Conservation (phyloP, 768 basidiomycete species). For the Boletus coccyginus region DNA sequence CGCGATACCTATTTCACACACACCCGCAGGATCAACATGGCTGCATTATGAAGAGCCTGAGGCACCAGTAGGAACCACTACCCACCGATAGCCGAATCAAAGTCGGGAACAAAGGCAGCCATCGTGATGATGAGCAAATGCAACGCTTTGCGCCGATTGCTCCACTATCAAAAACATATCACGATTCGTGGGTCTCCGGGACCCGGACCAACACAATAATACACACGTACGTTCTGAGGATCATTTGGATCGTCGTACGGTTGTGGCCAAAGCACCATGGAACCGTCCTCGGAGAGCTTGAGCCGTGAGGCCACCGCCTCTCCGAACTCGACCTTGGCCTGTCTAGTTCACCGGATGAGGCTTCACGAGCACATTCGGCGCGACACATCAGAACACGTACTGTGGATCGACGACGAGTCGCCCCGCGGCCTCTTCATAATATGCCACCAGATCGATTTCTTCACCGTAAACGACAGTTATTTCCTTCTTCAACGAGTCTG, state of each 20-base stretch:
- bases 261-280: constrained; percentile 54
- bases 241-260: constrained; percentile 48
- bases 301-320: constrained; percentile 42
- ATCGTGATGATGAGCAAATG: constrained; percentile 49
- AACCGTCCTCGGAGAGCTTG: constrained; percentile 45
- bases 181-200: neutral
- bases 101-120: constrained; percentile 54
- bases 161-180: constrained; percentile 36
- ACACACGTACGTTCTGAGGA: constrained; percentile 47
- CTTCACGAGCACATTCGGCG: too few species aligned
- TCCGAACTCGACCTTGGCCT: constrained; percentile 50
- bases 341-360: constrained; percentile 26
- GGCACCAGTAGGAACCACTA: neutral
- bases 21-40: neutral
- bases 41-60: neutral
- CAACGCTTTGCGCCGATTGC: constrained; percentile 41
- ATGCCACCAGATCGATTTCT: constrained; percentile 36
- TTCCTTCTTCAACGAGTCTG: constrained; percentile 1
- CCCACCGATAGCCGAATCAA: constrained; percentile 50
- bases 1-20: constrained; percentile 41
- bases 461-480: neutral
- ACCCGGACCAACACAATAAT: neutral
- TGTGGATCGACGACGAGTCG: constrained; percentile 60
- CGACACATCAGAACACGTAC: constrained; percentile 33
- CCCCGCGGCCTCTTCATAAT: constrained; percentile 56